Evolutionary conservation across 768 basidiomycete genomes (phyloP).

Genomic region (Collybiopsis luxurians): DNA sequence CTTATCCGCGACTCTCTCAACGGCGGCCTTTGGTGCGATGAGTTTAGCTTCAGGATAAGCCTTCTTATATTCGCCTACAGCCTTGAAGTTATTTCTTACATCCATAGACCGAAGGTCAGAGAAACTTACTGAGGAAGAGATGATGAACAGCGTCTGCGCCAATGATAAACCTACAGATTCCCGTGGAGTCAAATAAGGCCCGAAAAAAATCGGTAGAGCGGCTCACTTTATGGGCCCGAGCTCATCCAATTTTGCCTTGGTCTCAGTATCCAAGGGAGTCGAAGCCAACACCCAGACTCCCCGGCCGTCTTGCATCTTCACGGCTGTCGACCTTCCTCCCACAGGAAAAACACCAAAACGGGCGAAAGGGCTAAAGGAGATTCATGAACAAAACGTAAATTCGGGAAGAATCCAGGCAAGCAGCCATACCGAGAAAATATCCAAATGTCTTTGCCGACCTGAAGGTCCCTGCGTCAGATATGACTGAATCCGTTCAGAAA

Average conservation of each 20-base stretch:
- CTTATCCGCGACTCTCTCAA: slow-evolving; percentile 48
- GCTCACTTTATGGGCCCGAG: slow-evolving; percentile 69
- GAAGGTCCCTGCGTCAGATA: slow-evolving; percentile 4
- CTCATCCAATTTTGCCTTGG: slow-evolving; percentile 56
- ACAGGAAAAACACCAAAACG: slow-evolving; percentile 68
- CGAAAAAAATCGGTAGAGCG: too few relatives aligned
- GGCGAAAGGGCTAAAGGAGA: slow-evolving; percentile 53
- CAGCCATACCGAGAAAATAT: slow-evolving; percentile 55
- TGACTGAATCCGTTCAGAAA: not conserved
- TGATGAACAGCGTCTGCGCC: slow-evolving; percentile 59
- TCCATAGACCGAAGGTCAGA: slow-evolving; percentile 6
- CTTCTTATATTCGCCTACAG: slow-evolving; percentile 57
- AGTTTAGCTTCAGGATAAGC: slow-evolving; percentile 69
- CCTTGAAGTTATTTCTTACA: slow-evolving; percentile 6
- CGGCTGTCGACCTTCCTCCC: slow-evolving; percentile 82
- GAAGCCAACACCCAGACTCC: slow-evolving; percentile 82
- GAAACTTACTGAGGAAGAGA: slow-evolving; percentile 49
- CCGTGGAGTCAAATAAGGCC: not conserved
- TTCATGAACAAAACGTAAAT: not conserved
- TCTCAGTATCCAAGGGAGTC: slow-evolving; percentile 64
- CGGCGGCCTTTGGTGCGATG: slow-evolving; percentile 59
- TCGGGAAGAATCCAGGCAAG: not conserved
- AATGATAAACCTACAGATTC: slow-evolving; percentile 47
- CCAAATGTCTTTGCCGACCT: slow-evolving; percentile 57
- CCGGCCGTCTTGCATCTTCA: slow-evolving; percentile 57